Evolutionary conservation across 176 grass and related monocot genomes (phyloP).

Genomic region (Carex scoparia): DNA sequence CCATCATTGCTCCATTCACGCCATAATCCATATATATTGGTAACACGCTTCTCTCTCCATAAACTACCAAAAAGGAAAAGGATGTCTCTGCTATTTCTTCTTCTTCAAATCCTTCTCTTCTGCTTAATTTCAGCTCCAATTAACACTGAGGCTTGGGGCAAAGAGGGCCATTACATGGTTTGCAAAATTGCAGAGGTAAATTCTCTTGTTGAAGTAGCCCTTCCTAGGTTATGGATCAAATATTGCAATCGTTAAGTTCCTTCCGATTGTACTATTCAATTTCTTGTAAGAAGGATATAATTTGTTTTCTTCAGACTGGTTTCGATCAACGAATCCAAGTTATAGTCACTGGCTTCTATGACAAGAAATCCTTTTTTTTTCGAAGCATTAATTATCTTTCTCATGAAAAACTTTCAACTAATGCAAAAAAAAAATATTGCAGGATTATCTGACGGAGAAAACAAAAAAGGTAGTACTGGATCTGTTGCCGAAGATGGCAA

Average conservation of each 20-base stretch:
- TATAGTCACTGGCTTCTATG: no score
- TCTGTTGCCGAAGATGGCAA: conserved; percentile 55
- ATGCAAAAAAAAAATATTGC: not conserved
- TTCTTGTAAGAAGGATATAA: no score
- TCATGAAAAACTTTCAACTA: no score
- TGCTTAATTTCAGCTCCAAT: conserved; percentile 22
- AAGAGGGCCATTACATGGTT: conserved; percentile 90
- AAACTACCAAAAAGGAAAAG: not conserved
- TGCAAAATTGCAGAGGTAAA: conserved; percentile 88
- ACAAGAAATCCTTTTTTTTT: no score
- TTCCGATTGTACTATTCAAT: no score
- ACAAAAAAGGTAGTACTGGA: conserved; percentile 51
- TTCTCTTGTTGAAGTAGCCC: no score
- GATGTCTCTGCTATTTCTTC: conserved; percentile 17
- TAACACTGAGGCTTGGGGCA: conserved; percentile 55
- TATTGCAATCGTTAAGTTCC: no score
- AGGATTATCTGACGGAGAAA: conserved; percentile 63
- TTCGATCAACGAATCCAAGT: no score
- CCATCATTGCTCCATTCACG: not conserved
- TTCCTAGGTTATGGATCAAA: no score
- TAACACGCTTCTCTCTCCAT: not conserved
- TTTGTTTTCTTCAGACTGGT: no score
- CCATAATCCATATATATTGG: no score
- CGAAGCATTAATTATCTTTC: no score
- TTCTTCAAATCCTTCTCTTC: conserved; percentile 28